Conservation (phyloP, 2,329 filamentous ascomycete species). For the Fusarium albidum region DNA sequence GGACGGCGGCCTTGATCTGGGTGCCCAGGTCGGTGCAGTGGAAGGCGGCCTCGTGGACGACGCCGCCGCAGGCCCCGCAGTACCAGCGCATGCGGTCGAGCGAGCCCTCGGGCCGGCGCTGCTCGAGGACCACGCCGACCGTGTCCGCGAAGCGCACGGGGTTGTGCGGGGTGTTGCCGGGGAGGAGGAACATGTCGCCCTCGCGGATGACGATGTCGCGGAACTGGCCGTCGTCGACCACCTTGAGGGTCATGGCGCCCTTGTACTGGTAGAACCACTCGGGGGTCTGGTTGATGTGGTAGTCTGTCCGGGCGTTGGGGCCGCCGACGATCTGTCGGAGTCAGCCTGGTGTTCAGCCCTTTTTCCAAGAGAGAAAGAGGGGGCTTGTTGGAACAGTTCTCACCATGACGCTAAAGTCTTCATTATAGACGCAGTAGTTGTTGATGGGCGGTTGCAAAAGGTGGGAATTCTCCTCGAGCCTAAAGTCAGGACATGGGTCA, state of each 20-base stretch:
- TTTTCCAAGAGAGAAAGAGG: not conserved
- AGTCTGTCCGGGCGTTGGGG: constrained; percentile 95
- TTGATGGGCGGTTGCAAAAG: constrained; percentile 94
- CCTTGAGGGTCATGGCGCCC: constrained; percentile 92
- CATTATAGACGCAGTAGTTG: constrained; percentile 96
- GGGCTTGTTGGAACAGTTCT: too few species aligned
- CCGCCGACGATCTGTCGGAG: constrained; percentile 81
- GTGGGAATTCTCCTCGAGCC: constrained; percentile 91
- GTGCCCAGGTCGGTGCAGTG: constrained; percentile 90
- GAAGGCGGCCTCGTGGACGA: constrained; percentile 88
- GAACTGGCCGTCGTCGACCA: constrained; percentile 78
- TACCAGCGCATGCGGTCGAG: constrained; percentile 92
- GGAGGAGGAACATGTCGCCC: constrained; percentile 92
- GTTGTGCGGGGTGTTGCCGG: constrained; percentile 95
- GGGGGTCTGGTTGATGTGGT: constrained; percentile 95
- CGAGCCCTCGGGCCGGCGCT: constrained; percentile 73
- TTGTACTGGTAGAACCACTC: constrained; percentile 99
- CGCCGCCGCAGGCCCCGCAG: constrained; percentile 72
- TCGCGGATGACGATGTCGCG: constrained; percentile 89
- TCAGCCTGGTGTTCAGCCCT: not conserved
- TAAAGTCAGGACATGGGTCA: constrained; percentile 47
- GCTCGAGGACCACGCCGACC: constrained; percentile 93
- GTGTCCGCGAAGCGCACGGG: constrained; percentile 93
- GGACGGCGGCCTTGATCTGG: constrained; percentile 92
- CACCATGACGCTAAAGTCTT: constrained; percentile 83